Conservation (phyloP, 345 rosid species). For the Alliaria petiolata region DNA sequence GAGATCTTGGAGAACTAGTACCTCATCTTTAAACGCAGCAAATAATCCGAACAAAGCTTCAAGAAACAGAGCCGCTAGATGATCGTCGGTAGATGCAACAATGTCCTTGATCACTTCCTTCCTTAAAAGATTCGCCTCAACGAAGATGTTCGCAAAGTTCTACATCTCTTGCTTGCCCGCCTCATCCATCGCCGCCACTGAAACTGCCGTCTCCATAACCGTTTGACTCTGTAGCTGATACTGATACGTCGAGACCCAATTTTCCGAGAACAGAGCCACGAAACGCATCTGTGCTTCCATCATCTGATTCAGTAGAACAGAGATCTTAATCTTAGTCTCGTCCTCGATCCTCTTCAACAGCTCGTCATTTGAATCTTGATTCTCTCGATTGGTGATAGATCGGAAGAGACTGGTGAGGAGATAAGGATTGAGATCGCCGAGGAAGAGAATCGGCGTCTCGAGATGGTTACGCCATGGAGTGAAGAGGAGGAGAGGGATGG, state of each 20-base stretch:
- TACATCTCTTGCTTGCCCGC: slow-evolving; percentile 41
- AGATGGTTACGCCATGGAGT: slow-evolving; percentile 71
- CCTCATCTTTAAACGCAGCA: slow-evolving; percentile 47
- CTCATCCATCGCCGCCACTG: background rate
- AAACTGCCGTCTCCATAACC: background rate
- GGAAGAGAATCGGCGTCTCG: slow-evolving; percentile 69
- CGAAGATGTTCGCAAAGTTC: slow-evolving; percentile 45
- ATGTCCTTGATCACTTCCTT: slow-evolving; percentile 52
- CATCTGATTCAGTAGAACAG: slow-evolving; percentile 40
- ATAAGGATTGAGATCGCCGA: slow-evolving; percentile 86
- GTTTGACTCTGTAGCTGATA: background rate
- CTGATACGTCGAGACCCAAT: slow-evolving; percentile 35
- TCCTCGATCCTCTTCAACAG: no score
- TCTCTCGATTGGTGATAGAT: slow-evolving; percentile 43
- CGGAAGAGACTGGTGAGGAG: slow-evolving; percentile 70
- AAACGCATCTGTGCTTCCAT: slow-evolving; percentile 44
- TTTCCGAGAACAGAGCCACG: slow-evolving; percentile 38
- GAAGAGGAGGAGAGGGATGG: slow-evolving; percentile 54
- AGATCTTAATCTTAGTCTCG: slow-evolving; percentile 6
- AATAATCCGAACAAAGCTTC: slow-evolving; percentile 61
- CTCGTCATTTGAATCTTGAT: background rate
- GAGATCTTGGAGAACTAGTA: slow-evolving; percentile 31
- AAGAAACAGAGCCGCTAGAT: slow-evolving; percentile 64
- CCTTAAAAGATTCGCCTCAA: slow-evolving; percentile 55
- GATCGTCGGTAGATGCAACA: slow-evolving; percentile 34